Evolutionary conservation across 2,329 filamentous ascomycete genomes (phyloP).

Genomic region (Penicillium sp.): DNA sequence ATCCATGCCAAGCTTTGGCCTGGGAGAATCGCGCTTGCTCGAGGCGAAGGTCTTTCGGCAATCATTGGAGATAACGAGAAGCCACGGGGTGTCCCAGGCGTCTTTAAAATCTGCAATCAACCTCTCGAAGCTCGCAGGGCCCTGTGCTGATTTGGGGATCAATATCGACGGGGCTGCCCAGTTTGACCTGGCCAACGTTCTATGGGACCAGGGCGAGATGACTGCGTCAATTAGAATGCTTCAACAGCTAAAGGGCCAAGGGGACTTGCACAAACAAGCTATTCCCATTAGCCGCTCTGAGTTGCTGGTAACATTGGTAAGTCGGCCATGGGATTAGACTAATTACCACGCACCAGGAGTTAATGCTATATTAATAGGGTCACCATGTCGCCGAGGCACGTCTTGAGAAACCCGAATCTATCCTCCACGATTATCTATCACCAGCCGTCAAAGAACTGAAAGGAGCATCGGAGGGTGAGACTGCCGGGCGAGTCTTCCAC

Average conservation of each 20-base stretch:
- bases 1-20: conserved; percentile 58
- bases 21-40: conserved; percentile 63
- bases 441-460: conserved; percentile 80
- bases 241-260: conserved; percentile 64
- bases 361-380: conserved; percentile 49
- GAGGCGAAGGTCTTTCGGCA: conserved; percentile 75
- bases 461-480: conserved; percentile 62
- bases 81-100: conserved; percentile 79
- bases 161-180: conserved; percentile 73
- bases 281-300: conserved; percentile 72
- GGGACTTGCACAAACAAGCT: conserved; percentile 64
- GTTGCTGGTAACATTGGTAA: conserved; percentile 74
- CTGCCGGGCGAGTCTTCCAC: conserved; percentile 85
- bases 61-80: conserved; percentile 71
- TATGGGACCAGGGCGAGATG: conserved; percentile 94
- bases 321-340: conserved; percentile 16
- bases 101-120: conserved; percentile 81
- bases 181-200: conserved; percentile 79
- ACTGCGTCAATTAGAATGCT: conserved; percentile 85
- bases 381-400: conserved; percentile 85
- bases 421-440: conserved; percentile 80
- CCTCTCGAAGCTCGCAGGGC: conserved; percentile 70
- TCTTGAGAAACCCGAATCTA: conserved; percentile 84
- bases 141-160: conserved; percentile 68
- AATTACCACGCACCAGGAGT: background rate